Base-by-base conservation (phyloP, 2,329 filamentous ascomycete species). In the Alternaria viburni region DNA sequence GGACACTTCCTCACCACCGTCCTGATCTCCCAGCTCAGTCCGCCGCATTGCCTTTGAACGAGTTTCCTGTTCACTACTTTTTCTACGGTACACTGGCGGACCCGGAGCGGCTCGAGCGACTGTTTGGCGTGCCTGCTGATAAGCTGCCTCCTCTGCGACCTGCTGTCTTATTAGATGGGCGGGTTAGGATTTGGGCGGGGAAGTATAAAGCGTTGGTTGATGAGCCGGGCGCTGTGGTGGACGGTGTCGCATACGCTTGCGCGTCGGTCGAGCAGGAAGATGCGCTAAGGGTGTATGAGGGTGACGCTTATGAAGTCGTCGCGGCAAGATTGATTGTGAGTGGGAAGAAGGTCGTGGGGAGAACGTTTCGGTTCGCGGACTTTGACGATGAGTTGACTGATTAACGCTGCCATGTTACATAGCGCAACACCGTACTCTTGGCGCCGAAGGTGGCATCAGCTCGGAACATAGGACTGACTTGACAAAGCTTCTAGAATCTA, bases 1-100 rank as follows among this genome's bases (percentile, higher is more conserved):
- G 4, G 3, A 47, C 54, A 32, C 43, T 56, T 23, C 54, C 54
- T 32, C 43, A 56, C 0, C 2, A 56, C 12, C 25, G 54, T 6
- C 54, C 17, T 7, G 10, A 10, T 21, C 12, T 9, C 17, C 1
- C 54, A 46, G 41, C 15, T 8, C 8, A 3, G 7, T 4, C 21
- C 3, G n/a, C 0, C 3, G n/a, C 23, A 56, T 12, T 3, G 6
- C 25, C 1, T 23, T 7, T 2, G 2, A n/a, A 1, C 1, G 41
- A 56, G 8, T 45, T 23, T 5, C 54, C 54, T 13, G 13, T 46
- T 25, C 26, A 12, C 26, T 47, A 47, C 4, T 56, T 56, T 6
- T 56, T 56, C 17, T 36, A 56, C 4, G 43, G 43, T 6, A 56
- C 43, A 3, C 10, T 47, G 5, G 26, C 43, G 26, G 43, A 46